phyloP scores from a whole-genome alignment of 148 eudicot genomes.

The Rhododendron williamsianum region DNA sequence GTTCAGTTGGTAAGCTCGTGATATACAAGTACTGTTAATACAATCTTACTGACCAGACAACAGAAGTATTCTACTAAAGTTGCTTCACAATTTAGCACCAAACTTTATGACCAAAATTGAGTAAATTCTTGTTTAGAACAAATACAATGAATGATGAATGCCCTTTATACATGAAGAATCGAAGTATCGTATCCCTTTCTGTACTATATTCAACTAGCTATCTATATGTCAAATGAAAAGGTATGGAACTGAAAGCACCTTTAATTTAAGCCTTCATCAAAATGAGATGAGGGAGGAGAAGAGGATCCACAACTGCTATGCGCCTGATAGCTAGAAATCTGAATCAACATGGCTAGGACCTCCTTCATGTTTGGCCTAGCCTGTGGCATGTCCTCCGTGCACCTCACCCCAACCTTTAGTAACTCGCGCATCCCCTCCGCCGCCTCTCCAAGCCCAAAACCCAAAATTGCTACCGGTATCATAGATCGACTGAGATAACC shows the following conservation, averaged over 20 bases:
- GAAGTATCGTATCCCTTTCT: background rate
- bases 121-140: background rate
- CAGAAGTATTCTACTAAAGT: background rate
- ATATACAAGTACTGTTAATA: background rate
- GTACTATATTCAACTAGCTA: background rate
- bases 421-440: conserved; percentile 56
- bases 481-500: conserved; percentile 17
- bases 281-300: conserved; percentile 8
- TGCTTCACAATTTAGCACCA: background rate
- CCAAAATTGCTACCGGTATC: conserved; percentile 34
- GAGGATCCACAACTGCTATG: background rate
- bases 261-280: background rate
- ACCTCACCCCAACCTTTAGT: conserved; percentile 58
- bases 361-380: conserved; percentile 93
- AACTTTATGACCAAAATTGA: background rate
- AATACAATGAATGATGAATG: conserved; percentile 9
- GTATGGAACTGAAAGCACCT: background rate
- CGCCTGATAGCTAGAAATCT: conserved; percentile 20
- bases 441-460: conserved; percentile 45
- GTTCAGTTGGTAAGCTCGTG: background rate
- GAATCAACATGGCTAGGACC: conserved; percentile 62
- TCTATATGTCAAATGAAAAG: background rate
- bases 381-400: conserved; percentile 69
- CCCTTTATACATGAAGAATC: conserved; percentile 10
- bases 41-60: background rate